Evolutionary conservation across 495 filamentous ascomycete genomes (phyloP).

Genomic region (Talaromyces wortmannii): DNA sequence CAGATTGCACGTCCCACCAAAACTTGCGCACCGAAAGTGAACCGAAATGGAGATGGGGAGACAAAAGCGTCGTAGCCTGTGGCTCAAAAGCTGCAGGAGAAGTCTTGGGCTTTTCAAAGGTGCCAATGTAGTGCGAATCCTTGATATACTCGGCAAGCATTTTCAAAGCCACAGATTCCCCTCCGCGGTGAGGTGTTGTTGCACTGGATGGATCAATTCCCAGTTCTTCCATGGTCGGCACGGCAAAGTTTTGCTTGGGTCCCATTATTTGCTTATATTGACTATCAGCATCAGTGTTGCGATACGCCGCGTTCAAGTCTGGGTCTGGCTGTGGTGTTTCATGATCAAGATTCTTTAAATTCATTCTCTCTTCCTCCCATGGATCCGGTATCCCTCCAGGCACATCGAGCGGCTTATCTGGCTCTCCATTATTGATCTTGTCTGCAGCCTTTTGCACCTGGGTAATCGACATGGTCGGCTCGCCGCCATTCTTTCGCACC

Average conservation of each 20-base stretch:
- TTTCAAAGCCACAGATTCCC: constrained; percentile 52
- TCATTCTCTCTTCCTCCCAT: constrained; percentile 36
- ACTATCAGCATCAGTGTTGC: constrained; percentile 30
- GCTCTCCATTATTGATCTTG: constrained; percentile 37
- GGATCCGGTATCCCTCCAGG: constrained; percentile 53
- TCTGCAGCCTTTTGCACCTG: constrained; percentile 48
- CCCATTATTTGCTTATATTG: constrained; percentile 53
- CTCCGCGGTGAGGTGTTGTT: constrained; percentile 54
- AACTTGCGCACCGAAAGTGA: constrained; percentile 54
- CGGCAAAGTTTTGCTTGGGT: constrained; percentile 52
- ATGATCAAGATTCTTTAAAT: constrained; percentile 43
- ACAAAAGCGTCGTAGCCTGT: constrained; percentile 60
- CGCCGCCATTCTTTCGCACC: constrained; percentile 53
- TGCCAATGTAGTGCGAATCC: constrained; percentile 55
- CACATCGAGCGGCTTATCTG: constrained; percentile 46
- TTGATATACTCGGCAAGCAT: constrained; percentile 42
- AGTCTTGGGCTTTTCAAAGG: constrained; percentile 63
- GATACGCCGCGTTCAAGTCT: constrained; percentile 50
- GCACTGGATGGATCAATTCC: constrained; percentile 44
- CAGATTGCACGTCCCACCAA: constrained; percentile 58
- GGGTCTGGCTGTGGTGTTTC: constrained; percentile 28
- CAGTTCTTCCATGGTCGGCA: constrained; percentile 56
- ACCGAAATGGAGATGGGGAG: constrained; percentile 67
- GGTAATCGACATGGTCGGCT: constrained; percentile 62
- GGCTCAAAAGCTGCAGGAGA: constrained; percentile 63